A percentile compares a stretch with the other conserved stretches of the same genome.
Conservation (phyloP, 2,329 filamentous ascomycete genomes). For the Chaetomium olivaceum region DNA sequence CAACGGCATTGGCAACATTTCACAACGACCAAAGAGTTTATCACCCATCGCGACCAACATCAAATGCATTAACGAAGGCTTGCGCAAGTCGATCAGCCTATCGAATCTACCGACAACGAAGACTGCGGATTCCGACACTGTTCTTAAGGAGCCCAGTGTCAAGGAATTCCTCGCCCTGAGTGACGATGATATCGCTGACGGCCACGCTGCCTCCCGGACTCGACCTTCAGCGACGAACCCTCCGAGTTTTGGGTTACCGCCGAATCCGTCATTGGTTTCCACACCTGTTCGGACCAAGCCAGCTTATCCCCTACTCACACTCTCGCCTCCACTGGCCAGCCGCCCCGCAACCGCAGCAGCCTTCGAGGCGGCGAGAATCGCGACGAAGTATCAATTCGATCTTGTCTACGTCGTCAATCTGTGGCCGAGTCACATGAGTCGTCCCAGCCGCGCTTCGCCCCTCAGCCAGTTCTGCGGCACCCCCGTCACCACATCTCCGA, state of each 20-base stretch:
- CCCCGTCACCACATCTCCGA: slow-evolving; percentile 12
- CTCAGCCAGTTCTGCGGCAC: slow-evolving; percentile 28
- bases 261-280: slow-evolving; percentile 18
- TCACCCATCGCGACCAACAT: background rate
- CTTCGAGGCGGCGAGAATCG: slow-evolving; percentile 57
- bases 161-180: slow-evolving; percentile 56
- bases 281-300: slow-evolving; percentile 6
- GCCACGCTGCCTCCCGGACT: slow-evolving; percentile 24
- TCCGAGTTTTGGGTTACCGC: slow-evolving; percentile 26
- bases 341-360: slow-evolving; percentile 51
- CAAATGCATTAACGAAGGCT: background rate
- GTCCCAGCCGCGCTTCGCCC: slow-evolving; percentile 21
- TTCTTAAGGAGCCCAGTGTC: slow-evolving; percentile 53
- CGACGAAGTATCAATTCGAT: slow-evolving; percentile 57
- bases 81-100: slow-evolving; percentile 27
- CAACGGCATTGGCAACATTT: background rate
- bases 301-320: slow-evolving; percentile 42
- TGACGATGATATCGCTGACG: slow-evolving; percentile 60
- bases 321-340: slow-evolving; percentile 48
- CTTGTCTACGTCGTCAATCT: slow-evolving; percentile 61
- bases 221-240: slow-evolving; percentile 12
- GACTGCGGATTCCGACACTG: slow-evolving; percentile 38
- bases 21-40: slow-evolving; percentile 20
- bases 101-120: slow-evolving; percentile 34
- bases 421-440: slow-evolving; percentile 48